These are phyloP conservation scores for Cenococcum geophilum DNA, from an alignment of 495 filamentous ascomycete species.

Conservation along the genomic window DNA sequence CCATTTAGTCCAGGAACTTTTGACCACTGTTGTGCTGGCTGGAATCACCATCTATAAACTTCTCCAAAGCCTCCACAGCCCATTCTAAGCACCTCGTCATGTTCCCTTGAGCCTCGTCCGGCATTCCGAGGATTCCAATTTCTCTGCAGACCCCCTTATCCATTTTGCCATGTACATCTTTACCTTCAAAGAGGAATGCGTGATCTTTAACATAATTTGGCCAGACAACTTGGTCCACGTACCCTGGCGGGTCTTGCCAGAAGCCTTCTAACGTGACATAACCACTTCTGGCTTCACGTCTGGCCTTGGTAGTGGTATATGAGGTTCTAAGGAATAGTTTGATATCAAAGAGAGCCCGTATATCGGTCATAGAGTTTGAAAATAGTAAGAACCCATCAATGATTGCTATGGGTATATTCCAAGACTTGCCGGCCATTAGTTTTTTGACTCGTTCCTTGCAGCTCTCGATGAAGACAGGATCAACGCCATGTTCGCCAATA, in stretches of 20 bases:
- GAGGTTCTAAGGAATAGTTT: constrained; percentile 67
- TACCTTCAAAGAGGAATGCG: constrained; percentile 62
- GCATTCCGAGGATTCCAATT: constrained; percentile 44
- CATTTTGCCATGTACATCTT: constrained; percentile 53
- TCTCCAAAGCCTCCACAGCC: constrained; percentile 30
- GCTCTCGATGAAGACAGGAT: constrained; percentile 38
- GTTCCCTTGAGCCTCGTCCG: constrained; percentile 27
- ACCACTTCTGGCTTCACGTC: constrained; percentile 67
- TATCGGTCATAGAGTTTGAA: constrained; percentile 31
- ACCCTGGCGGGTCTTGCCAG: constrained; percentile 89
- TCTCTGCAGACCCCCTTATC: constrained; percentile 41
- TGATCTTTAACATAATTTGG: constrained; percentile 81
- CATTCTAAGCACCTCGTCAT: constrained; percentile 34
- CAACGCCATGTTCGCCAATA: constrained; percentile 46
- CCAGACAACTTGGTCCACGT: constrained; percentile 94
- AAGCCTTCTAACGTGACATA: constrained; percentile 86
- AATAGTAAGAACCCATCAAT: constrained; percentile 86
- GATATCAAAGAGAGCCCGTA: constrained; percentile 60
- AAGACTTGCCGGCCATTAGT: constrained; percentile 15
- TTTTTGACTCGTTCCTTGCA: constrained; percentile 34
- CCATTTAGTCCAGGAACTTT: not conserved
- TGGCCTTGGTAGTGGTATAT: constrained; percentile 52
- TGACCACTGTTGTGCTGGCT: not conserved
- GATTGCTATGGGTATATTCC: constrained; percentile 45
- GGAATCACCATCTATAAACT: constrained; percentile 1